Evolutionary conservation across 176 grass and related monocot species (phyloP), one percentile per base, ranked within the genome.

Genomic region (Chloris gayana): DNA sequence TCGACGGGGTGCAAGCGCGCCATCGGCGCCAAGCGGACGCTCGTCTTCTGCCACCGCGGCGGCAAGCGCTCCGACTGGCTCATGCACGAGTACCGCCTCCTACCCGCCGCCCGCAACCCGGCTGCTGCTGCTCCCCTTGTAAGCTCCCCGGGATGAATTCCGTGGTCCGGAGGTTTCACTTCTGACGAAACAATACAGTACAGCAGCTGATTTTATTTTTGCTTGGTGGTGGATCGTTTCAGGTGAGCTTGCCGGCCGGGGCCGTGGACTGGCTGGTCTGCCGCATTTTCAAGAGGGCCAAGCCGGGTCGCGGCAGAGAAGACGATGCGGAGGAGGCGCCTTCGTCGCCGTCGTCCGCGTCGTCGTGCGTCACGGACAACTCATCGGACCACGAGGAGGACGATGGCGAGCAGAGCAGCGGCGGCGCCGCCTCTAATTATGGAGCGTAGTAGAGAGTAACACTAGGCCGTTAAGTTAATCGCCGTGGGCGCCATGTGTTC

Each of bases 71-170:
- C 92, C 26, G 80, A 73, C 58, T 98, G 96, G 96, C 64, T 82
- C 75, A 98, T 98, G 96, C 90, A 98, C 30, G 96, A 98, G 81
- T 98, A 91, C 86, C 64, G 83, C 76, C 92, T 95, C 38, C 87
- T 89, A 14, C 78, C 87, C 22, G 82, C 87, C 22, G 82, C 65
- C 67, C 70, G 2, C 38, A 77, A 31, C 66, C 11, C 53, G 4
- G 2, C 38, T 2, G n/a, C 38, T 2, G n/a, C 38, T 11, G 11
- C 14, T 6, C 42, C 54, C 31, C 67, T 72, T 63, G 83, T 85
- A 63, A 47, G 12, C 49, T 22, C 17, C 21, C 6, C 0, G 2
- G 7, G 50, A 32, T n/a, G 3, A 11, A 60, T 41, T 25, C 45
- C 4, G 0, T 17, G 11, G 0, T 3, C 2, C 41, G 1, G 3